Base-by-base conservation (phyloP, 1,139 yeast species). In the Pichia kudriavzevii region DNA sequence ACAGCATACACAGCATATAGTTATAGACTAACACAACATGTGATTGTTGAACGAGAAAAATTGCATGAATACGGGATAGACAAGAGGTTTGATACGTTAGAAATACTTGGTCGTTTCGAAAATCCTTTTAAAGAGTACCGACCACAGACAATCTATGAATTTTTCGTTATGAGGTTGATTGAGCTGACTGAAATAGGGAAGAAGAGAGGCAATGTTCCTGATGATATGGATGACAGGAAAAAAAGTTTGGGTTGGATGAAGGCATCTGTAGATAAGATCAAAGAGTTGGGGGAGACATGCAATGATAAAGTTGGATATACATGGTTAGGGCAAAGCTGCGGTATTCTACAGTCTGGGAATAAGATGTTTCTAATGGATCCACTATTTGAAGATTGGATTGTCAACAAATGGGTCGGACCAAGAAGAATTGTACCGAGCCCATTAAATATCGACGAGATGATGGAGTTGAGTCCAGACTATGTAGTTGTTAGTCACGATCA, bases 281-380 rank as follows among this genome's bases (percentile, higher is more conserved):
- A 32, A 21, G 36, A 20, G 7, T 21, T 30, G 2, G 31, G 34
- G 13, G 46, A 40, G 8, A 7, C 10, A 22, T 32, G 37, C 23
- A 16, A 31, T 32, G 6, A 41, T 36, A 1, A 26, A 9, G 30
- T 82, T 47, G 63, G 80, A 4, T 74, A 80, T 50, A 85, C 96
- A 0, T 88, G 97, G 97, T 58, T 88, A 27, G 97, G 97, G 3
- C 97, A 88, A 55, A 80, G 94, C 35, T 85, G 96, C 56, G 73
- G 91, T 3, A 69, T 75, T 38, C 62, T 85, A 4, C 70, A 80
- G 5, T 83, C 85, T 1, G 61, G 85, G 12, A 83, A 79, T 44
- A 33, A 25, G 16, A 17, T 24, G 9, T 67, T 88, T 43, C 58
- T 88, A 28, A 81, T 95, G 2, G 97, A 88, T 55, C 97, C 97